phyloP scores from a whole-genome alignment of 1,284 basidiomycete species.

The Tilletia setariae region DNA sequence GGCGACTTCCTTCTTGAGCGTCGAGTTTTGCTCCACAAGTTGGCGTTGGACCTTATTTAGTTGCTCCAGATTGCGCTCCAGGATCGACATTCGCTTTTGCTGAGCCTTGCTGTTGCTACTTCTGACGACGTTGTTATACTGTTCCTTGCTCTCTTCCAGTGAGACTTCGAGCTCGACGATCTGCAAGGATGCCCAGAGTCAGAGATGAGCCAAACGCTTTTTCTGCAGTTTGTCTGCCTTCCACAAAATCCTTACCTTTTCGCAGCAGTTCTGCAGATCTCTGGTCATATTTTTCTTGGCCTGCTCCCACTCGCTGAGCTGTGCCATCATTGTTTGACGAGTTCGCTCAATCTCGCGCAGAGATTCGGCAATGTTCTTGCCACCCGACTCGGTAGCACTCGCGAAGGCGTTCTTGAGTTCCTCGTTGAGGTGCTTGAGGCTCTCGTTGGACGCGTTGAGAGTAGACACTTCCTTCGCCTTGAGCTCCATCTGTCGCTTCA shows the following conservation, averaged over 20 bases:
- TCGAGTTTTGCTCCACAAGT: slow-evolving; percentile 97
- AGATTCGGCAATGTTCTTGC: slow-evolving; percentile 91
- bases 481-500: slow-evolving; percentile 86
- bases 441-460: slow-evolving; percentile 81
- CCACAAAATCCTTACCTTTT: slow-evolving; percentile 70
- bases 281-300: slow-evolving; percentile 99
- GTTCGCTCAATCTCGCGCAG: slow-evolving; percentile 95
- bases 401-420: slow-evolving; percentile 85
- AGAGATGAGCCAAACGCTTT: background rate
- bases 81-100: slow-evolving; percentile 98
- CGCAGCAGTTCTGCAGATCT: slow-evolving; percentile 97
- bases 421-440: slow-evolving; percentile 92
- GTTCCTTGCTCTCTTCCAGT: slow-evolving; percentile 96
- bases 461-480: slow-evolving; percentile 79
- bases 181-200: slow-evolving; percentile 56
- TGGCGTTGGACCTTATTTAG: slow-evolving; percentile 95
- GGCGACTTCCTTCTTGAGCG: slow-evolving; percentile 94
- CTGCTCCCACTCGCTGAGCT: slow-evolving; percentile 95
- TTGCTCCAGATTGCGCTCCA: slow-evolving; percentile 95
- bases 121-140: slow-evolving; percentile 96
- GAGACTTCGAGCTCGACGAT: slow-evolving; percentile 99
- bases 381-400: slow-evolving; percentile 90
- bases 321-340: slow-evolving; percentile 92
- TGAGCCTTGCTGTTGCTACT: slow-evolving; percentile 97
- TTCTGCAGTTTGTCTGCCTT: background rate